Evolutionary conservation across 2,329 filamentous ascomycete genomes (phyloP), one percentile per base, ranked within the genome.

Genomic region (Xylariaceae sp.): DNA sequence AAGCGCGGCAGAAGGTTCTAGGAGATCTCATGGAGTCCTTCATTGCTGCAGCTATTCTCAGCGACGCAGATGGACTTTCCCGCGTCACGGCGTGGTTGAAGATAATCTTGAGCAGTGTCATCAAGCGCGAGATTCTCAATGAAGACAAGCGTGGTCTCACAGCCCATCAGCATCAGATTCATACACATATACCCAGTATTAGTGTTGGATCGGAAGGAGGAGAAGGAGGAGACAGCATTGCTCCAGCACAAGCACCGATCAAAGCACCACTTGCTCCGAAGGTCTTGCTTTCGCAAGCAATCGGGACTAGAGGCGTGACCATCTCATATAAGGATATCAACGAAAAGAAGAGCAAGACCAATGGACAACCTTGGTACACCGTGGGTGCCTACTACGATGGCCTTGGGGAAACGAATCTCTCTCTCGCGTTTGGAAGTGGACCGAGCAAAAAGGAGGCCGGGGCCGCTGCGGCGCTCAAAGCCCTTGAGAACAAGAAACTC

Each of bases 1-100:
- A 76, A 62, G 77, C 75, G 34, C 74, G 78, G 48, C 76, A 71
- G 12, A 96, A 96, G 65, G 81, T 89, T 8, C 74, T 86, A 45
- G 91, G 85, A 7, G 92, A 97, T 61, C 76, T 96, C 16, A 94
- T 96, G 57, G 92, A 97, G 64, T 86, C 92, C 0, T 96, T 94
- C 56, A 80, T 95, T 14, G 91, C 86, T 7, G 91, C 86, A 3
- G 68, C 91, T 5, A 77, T 95, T 25, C 69, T 88, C 2, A 82
- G 84, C 1, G 79, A 89, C 56, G 74, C 80, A 0, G 65, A 69
- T 3, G 90, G 91, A 1, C 76, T 85, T 37, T 52, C 65, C 6
- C 74, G 72, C 2, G 83, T 78, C 2, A 75, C 84, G 41, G 63
- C 74, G 12, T 97, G 90, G 89, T 68, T 96, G 37, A 83, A 80